These are phyloP conservation scores for Irpex lacteus DNA, from an alignment of 1,284 basidiomycete genomes.

Conservation along the genomic window DNA sequence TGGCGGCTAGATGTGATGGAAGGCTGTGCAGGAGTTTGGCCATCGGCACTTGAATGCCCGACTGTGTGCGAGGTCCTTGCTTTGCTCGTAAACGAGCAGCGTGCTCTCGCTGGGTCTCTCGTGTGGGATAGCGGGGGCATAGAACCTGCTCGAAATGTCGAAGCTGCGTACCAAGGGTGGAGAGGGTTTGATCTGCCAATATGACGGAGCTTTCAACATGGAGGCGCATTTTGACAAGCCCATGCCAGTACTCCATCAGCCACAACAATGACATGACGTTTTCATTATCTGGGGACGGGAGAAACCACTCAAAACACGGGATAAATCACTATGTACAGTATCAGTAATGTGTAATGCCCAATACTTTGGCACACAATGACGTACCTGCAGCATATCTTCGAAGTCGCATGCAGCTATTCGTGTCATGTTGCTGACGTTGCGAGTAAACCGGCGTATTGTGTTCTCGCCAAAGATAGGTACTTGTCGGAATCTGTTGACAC, in stretches of 20 bases:
- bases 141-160: background rate
- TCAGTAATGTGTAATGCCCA: too few relatives aligned
- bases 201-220: conserved; percentile 27
- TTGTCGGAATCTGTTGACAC: conserved; percentile 9
- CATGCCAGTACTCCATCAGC: conserved; percentile 27
- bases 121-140: background rate
- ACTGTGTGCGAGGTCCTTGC: too few relatives aligned
- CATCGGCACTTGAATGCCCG: background rate
- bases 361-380: background rate
- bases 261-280: conserved; percentile 19
- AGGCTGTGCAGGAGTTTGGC: conserved; percentile 8
- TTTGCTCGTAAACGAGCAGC: background rate
- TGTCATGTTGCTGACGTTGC: conserved; percentile 24
- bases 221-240: conserved; percentile 31
- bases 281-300: conserved; percentile 23
- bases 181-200: conserved; percentile 18
- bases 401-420: conserved; percentile 27
- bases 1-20: background rate
- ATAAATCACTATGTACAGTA: conserved; percentile 26
- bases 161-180: conserved; percentile 16
- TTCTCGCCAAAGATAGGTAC: conserved; percentile 19
- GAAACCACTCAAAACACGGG: conserved; percentile 30
- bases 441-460: conserved; percentile 24
- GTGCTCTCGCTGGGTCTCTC: background rate
- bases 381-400: conserved; percentile 27